Evolutionary conservation across 371 early-diverging fungal genomes (phyloP), one percentile per base, ranked within the genome.

Genomic region (Mucor sp.): DNA sequence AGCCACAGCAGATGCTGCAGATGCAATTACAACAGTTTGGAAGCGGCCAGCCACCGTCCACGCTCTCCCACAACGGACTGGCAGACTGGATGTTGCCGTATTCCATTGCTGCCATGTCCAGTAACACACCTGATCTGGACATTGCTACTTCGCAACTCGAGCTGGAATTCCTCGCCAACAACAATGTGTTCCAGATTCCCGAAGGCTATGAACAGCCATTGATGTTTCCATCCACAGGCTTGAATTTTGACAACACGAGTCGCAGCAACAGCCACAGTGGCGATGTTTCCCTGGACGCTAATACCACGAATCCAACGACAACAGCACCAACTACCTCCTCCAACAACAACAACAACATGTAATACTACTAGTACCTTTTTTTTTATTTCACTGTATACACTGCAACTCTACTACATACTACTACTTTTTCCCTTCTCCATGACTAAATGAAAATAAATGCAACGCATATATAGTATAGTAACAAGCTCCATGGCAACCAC

Each of bases 131-230:
- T 41, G 44, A 60, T 19, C n/a, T 58, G 27, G 59, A 60, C 12
- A 47, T 43, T 21, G 37, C 35, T 25, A 1, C 33, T 41, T 53
- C 53, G 25, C 53, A 53, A 27, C 53, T 53, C 4, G 53, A 53
- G 15, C 21, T 53, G 53, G 53, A 53, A 15, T 53, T 53, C 15
- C 25, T 25, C 0, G 37, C 19, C 7, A 37, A 8, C 17, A 59
- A 37, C 15, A 70, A 60, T 60, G 7, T 53, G 3, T 63, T 67
- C n/a, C 60, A 47, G 19, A 56, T 71, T 8, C 72, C 72, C 47
- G 61, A 60, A 23, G 66, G 61, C 1, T 67, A 60, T 30, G 60
- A 67, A 53, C 66, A 70, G 30, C 66, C 70, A 15, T 63, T 71
- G 19, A 48, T 59, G 23, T 71, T 70, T 53, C 28, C 64, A 14